Evolutionary conservation across 768 basidiomycete genomes (phyloP).

Genomic region (Sutorius australiensis): DNA sequence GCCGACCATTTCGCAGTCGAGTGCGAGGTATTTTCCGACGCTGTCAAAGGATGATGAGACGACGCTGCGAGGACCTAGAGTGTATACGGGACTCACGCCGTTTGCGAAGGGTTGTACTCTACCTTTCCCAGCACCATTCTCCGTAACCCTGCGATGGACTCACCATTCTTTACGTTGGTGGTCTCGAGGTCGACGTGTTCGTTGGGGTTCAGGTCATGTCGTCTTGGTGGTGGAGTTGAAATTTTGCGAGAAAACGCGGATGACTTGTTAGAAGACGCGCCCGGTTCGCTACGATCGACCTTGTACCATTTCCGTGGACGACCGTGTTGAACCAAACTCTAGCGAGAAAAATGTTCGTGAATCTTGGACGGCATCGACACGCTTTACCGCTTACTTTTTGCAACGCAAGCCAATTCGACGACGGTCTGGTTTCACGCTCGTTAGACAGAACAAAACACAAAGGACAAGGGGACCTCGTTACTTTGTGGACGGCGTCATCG

Average conservation of each 20-base stretch:
- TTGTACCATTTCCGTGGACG: constrained; percentile 19
- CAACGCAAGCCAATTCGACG: constrained; percentile 56
- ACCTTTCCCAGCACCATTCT: constrained; percentile 52
- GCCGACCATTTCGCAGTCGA: constrained; percentile 67
- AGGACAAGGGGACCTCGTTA: constrained; percentile 7
- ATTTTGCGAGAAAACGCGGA: constrained; percentile 1
- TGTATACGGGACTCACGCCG: constrained; percentile 38
- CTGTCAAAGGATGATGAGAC: constrained; percentile 31
- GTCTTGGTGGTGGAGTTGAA: constrained; percentile 2
- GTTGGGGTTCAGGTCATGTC: neutral
- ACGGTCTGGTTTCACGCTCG: constrained; percentile 28
- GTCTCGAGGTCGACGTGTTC: constrained; percentile 19
- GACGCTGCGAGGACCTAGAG: neutral
- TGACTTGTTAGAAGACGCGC: neutral
- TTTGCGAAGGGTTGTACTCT: constrained; percentile 38
- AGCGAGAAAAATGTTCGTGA: neutral
- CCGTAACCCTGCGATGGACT: constrained; percentile 44
- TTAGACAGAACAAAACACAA: constrained; percentile 2
- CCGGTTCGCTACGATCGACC: constrained; percentile 7
- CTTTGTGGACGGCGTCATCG: constrained; percentile 12
- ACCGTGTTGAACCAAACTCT: constrained; percentile 11
- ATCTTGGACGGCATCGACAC: neutral
- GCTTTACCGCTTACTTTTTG: constrained; percentile 40
- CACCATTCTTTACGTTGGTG: constrained; percentile 41
- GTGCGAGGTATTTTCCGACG: constrained; percentile 69